Percentiles rank a stretch among this genome's conserved stretches.
Evolutionary conservation across 1,284 basidiomycete genomes (phyloP).

Genomic region (Tilletia walkeri): DNA sequence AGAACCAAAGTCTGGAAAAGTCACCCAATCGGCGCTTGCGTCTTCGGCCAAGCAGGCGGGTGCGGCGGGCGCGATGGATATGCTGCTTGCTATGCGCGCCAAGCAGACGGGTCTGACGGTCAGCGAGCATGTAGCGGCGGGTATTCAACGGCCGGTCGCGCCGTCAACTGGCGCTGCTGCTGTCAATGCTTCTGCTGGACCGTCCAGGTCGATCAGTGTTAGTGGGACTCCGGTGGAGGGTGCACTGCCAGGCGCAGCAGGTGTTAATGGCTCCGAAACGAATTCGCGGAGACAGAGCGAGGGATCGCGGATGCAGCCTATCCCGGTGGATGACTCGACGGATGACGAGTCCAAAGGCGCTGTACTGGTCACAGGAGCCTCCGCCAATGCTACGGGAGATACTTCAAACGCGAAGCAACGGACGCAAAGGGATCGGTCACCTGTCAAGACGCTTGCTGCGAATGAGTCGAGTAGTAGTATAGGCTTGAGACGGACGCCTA

Average conservation of each 20-base stretch:
- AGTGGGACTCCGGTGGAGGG: no score
- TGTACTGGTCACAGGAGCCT: no score
- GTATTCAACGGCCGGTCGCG: neutral
- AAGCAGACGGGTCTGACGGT: slow-evolving; percentile 8
- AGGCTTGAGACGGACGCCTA: neutral
- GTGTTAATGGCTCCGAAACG: no score
- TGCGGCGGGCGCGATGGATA: slow-evolving; percentile 10
- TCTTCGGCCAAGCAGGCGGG: neutral
- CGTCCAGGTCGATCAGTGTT: no score
- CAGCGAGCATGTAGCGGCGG: slow-evolving; percentile 5
- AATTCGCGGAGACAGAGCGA: slow-evolving; percentile 12
- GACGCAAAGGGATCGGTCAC: neutral
- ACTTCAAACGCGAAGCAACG: no score
- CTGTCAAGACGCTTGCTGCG: neutral
- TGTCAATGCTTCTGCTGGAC: no score
- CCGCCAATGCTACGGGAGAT: no score
- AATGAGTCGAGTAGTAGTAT: neutral
- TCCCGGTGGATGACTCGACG: slow-evolving; percentile 8
- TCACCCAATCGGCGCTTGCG: neutral
- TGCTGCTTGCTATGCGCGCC: slow-evolving; percentile 6
- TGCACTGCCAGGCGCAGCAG: no score
- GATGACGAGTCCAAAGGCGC: neutral
- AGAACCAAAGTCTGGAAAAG: neutral
- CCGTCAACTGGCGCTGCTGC: no score
- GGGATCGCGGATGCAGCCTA: slow-evolving; percentile 7